A percentile compares a stretch with the other conserved stretches of the same genome.
Conservation (phyloP, 2,329 filamentous ascomycete species). For the Colletotrichum sidae region DNA sequence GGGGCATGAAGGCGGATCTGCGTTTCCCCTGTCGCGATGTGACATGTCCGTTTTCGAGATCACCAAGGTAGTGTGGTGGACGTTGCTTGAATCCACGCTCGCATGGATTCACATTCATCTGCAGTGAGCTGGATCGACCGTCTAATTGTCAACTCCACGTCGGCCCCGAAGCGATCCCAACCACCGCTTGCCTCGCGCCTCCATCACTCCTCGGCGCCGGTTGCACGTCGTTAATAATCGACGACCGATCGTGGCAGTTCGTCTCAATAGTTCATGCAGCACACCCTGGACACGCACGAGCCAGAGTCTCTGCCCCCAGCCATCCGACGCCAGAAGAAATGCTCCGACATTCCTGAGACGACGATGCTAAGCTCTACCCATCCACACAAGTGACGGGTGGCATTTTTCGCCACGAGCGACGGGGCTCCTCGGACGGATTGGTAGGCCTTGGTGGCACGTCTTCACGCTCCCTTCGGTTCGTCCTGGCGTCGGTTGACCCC, state of each 20-base stretch:
- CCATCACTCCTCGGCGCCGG: not conserved
- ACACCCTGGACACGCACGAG: conserved; percentile 9
- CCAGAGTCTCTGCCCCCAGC: conserved; percentile 2
- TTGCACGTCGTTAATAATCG: not conserved
- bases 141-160: too few relatives aligned
- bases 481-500: not conserved
- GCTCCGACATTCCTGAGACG: conserved; percentile 34
- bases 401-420: not conserved
- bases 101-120: too few relatives aligned
- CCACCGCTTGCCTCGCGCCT: too few relatives aligned
- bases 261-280: conserved; percentile 7
- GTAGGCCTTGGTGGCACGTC: conserved; percentile 12
- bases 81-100: too few relatives aligned
- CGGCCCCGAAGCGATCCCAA: too few relatives aligned
- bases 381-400: not conserved
- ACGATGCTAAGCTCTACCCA: conserved; percentile 11
- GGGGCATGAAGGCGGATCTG: too few relatives aligned
- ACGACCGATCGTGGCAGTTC: not conserved
- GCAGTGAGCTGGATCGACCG: too few relatives aligned
- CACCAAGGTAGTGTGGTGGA: too few relatives aligned
- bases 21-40: too few relatives aligned
- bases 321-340: not conserved
- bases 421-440: conserved; percentile 16
- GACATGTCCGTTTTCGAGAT: too few relatives aligned
- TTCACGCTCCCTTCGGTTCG: conserved; percentile 7